A percentile compares a stretch with the other conserved stretches of the same genome.
These are phyloP conservation scores for Penicillium sp. DNA, from an alignment of 2,329 filamentous ascomycete genomes.

Conservation along the genomic window DNA sequence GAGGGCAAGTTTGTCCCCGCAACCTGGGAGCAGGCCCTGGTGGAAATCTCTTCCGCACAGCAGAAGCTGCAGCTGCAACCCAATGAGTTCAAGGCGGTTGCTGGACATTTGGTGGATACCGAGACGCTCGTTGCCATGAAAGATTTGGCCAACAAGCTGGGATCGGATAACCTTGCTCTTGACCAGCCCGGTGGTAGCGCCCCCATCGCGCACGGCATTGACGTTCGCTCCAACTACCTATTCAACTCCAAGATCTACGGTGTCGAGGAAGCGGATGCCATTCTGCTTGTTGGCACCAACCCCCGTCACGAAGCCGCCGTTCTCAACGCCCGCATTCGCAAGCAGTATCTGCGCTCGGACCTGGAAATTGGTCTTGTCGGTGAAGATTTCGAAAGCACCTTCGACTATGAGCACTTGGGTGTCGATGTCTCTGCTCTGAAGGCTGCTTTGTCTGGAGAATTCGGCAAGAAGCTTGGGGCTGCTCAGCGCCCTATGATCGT, in stretches of 20 bases:
- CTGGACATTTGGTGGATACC: slow-evolving; percentile 83
- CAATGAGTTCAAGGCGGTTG: slow-evolving; percentile 93
- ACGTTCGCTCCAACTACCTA: slow-evolving; percentile 87
- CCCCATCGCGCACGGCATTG: slow-evolving; percentile 85
- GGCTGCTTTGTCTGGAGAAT: slow-evolving; percentile 74
- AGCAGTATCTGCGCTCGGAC: slow-evolving; percentile 95
- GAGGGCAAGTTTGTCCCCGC: slow-evolving; percentile 88
- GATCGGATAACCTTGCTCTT: slow-evolving; percentile 89
- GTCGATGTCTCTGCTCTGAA: slow-evolving; percentile 74
- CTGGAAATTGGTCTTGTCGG: slow-evolving; percentile 89
- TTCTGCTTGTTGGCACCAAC: slow-evolving; percentile 92
- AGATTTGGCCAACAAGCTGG: slow-evolving; percentile 92
- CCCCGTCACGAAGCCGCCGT: slow-evolving; percentile 91
- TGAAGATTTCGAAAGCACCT: slow-evolving; percentile 86
- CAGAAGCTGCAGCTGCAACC: slow-evolving; percentile 73
- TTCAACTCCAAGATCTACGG: slow-evolving; percentile 96
- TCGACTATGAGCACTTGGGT: slow-evolving; percentile 90
- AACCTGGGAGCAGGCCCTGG: slow-evolving; percentile 91
- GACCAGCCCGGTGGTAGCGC: slow-evolving; percentile 80
- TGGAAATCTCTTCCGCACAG: slow-evolving; percentile 77
- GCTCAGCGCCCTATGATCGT: slow-evolving; percentile 96
- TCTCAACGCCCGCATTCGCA: slow-evolving; percentile 91
- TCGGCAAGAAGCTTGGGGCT: slow-evolving; percentile 83
- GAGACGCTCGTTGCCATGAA: slow-evolving; percentile 95
- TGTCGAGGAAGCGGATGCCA: slow-evolving; percentile 86